Conservation (phyloP, 208 protist species). For the Acanthamoeba royreba region DNA sequence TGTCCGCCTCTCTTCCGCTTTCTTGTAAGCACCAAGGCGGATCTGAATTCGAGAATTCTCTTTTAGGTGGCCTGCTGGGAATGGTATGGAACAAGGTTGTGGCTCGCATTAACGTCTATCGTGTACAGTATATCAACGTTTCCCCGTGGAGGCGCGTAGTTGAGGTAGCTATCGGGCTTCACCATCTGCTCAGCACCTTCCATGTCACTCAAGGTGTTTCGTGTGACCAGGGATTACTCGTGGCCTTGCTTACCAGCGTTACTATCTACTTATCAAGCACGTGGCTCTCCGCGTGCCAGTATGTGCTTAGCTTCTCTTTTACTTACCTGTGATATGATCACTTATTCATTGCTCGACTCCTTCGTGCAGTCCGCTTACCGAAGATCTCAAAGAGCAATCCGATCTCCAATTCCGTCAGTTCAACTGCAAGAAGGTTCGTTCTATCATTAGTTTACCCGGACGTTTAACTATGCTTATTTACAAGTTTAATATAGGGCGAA, state of each 20-base stretch:
- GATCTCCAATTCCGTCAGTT: neutral
- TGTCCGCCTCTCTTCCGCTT: neutral
- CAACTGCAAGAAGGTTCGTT: neutral
- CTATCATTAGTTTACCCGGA: neutral
- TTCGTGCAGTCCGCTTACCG: neutral
- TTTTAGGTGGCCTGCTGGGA: neutral
- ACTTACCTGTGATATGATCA: neutral
- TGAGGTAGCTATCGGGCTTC: neutral
- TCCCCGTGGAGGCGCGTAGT: neutral
- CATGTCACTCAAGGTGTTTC: neutral
- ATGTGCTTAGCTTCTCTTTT: neutral
- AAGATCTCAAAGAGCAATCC: neutral
- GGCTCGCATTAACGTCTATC: neutral
- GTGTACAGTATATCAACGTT: neutral
- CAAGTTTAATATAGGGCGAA: neutral
- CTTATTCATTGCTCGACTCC: neutral
- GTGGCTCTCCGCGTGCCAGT: constrained; percentile 1
- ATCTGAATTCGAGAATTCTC: no score
- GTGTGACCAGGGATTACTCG: neutral
- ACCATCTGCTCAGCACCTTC: neutral
- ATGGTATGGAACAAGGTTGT: neutral
- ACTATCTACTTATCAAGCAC: neutral
- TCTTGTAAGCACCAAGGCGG: no score
- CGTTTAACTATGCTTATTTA: no score
- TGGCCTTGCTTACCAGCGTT: neutral